Evolutionary conservation across 2,329 filamentous ascomycete genomes (phyloP), one percentile per base, ranked within the genome.

Genomic region (Fusarium secorum): DNA sequence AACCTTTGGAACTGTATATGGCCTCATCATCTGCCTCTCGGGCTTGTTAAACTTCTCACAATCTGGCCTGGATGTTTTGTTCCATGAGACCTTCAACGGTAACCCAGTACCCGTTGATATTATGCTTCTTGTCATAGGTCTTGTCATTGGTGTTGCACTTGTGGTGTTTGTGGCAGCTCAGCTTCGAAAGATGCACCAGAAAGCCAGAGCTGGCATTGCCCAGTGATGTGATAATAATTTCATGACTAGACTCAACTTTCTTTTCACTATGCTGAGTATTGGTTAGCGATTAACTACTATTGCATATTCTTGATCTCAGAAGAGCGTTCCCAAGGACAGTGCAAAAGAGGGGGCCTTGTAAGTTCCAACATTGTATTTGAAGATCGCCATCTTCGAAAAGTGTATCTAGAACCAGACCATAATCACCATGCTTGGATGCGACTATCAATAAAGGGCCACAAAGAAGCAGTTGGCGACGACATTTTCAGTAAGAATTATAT

Each of bases 1-100:
- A 66, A 97, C 94, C 0, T 97, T 97, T 74, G 95, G 94, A 48
- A 97, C 93, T 62, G 94, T 98, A n/a, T 97, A 97, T 80, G 94
- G 94, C 15, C 86, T 95, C 24, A 92, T 97, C 72, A 97, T 97
- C 74, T 97, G 93, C 80, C 82, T 96, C 4, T 91, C 94, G 0
- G 94, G 95, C 1, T 79, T 97, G 1, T 86, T 94, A 76, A 97
- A 97, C 80, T 95, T 98, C 76, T 88, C 88, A 2, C 94, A 97
- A 82, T 91, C 91, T 9, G 93, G 88, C 0, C 85, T 97, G 36
- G 94, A 97, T 79, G 88, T 90, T 28, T 79, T 95, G 38, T 94
- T 94, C 42, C 93, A 97, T 76, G 85, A 88, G 60, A 85, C 86
- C 0, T 97, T 95, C 76, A 74, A 84, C 26, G 89, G 90, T 9